Evolutionary conservation across 2,329 filamentous ascomycete species (phyloP), one percentile per base, ranked within the genome.

Genomic region (Epichloe festucae): DNA sequence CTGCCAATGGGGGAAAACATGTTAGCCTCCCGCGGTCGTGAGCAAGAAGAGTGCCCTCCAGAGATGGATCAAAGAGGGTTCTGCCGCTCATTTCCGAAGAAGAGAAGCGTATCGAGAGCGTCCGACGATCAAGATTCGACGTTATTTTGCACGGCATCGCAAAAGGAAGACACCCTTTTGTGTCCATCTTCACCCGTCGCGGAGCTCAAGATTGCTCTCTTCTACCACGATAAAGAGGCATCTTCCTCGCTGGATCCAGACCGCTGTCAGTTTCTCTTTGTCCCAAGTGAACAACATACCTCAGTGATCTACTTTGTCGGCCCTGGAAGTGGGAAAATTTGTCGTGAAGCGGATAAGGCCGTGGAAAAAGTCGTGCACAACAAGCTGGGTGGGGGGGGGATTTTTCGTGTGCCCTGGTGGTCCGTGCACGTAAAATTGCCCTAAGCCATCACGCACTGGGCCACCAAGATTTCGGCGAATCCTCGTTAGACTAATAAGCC

Each of bases 41-140:
- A 82, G 79, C 80, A 71, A 76, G 78, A 75, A 84, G 81, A 84
- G 81, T 84, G 80, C 81, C 81, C 79, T 78, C 74, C 51, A 51
- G 62, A 62, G 63, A 66, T 67, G 60, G 60, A 65, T 67, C 70
- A 71, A 73, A 71, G 73, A 81, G 80, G 81, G 81, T 83, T 85
- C 81, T 82, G 75, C 80, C 75, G 80, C 81, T 79, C 80, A 74
- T 69, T 79, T 74, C 73, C 74, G 75, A 72, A 73, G 76, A 74
- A 75, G 75, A 78, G 71, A 75, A 74, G 77, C 75, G 80, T 83
- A 80, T 84, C 80, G 55, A 60, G 64, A 59, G 56, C 53, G 31
- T 48, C 45, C 50, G 41, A 45, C 36, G 10, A 41, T 19, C 50
- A 14, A 39, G 17, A 21, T 47, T 49, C 17, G 17, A 38, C 40